phyloP scores from a whole-genome alignment of 2,329 filamentous ascomycete species.

The Nannizziopsis arthrosporioides region DNA sequence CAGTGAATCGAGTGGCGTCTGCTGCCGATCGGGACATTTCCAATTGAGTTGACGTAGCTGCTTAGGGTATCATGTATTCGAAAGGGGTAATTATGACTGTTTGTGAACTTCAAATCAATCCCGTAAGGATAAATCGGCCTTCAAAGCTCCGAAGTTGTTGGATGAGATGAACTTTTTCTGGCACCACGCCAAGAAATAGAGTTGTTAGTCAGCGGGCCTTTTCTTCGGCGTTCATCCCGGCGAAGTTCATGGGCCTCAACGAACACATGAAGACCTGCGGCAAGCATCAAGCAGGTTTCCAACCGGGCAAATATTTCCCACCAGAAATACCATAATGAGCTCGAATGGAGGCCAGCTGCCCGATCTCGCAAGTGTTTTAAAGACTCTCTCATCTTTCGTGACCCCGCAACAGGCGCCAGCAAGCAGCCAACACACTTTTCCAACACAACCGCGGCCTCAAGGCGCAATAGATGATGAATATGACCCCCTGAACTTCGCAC shows the following conservation, averaged over 20 bases:
- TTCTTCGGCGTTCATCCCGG: too few relatives aligned
- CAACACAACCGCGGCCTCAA: conserved; percentile 3
- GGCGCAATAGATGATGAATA: conserved; percentile 7
- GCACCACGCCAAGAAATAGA: conserved; percentile 1
- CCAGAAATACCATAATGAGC: neutral
- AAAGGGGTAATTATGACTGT: neutral
- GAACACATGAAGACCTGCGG: neutral
- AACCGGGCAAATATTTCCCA: neutral
- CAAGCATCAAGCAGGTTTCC: neutral
- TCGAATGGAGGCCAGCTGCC: conserved; percentile 17
- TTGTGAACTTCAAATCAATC: neutral
- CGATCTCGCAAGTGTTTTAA: conserved; percentile 33
- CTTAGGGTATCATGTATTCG: neutral
- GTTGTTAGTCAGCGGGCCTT: neutral
- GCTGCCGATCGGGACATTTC: conserved; percentile 38
- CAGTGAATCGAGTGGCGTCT: conserved; percentile 42
- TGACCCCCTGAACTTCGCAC: conserved; percentile 1
- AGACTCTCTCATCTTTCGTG: conserved; percentile 30
- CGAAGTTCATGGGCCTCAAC: neutral
- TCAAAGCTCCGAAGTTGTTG: neutral
- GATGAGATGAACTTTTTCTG: conserved; percentile 8
- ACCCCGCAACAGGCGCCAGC: conserved; percentile 11
- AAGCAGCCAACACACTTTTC: neutral
- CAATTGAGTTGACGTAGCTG: neutral
- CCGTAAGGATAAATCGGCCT: too few relatives aligned